Conservation (phyloP, 306 rosid species). For the Vachellia pachyceras region DNA sequence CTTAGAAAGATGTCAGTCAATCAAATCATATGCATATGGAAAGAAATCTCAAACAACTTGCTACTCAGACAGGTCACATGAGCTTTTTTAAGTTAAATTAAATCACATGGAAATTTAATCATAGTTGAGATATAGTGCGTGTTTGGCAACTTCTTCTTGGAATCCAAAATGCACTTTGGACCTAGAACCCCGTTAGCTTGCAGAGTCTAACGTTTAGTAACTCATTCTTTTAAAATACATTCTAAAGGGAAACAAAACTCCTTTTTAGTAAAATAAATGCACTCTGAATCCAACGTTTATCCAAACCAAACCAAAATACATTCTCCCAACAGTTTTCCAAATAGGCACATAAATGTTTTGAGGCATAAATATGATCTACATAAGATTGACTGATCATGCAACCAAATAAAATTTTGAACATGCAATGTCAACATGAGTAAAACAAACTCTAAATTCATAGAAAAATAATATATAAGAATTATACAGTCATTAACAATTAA, state of each 20-base stretch:
- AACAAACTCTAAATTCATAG: neutral
- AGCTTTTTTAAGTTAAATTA: neutral
- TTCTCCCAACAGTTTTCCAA: too few relatives aligned
- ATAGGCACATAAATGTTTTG: neutral
- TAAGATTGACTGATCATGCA: neutral
- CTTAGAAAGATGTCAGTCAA: neutral
- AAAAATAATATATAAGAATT: neutral
- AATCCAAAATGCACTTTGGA: too few relatives aligned
- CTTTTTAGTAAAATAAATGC: too few relatives aligned
- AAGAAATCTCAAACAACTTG: neutral
- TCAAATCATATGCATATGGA: neutral
- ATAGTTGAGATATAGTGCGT: neutral
- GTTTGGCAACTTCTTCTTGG: too few relatives aligned
- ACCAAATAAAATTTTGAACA: neutral
- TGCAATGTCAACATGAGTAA: neutral
- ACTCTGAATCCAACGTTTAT: too few relatives aligned
- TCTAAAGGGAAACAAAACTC: too few relatives aligned
- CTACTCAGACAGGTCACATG: neutral
- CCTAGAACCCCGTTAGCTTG: too few relatives aligned
- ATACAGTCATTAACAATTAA: neutral
- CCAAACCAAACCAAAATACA: too few relatives aligned
- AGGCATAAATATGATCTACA: conserved; percentile 2
- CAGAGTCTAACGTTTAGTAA: too few relatives aligned
- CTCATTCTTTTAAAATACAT: too few relatives aligned
- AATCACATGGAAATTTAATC: neutral